These are phyloP conservation scores for Eutrema yunnanense DNA, from an alignment of 345 rosid genomes.

Conservation along the genomic window DNA sequence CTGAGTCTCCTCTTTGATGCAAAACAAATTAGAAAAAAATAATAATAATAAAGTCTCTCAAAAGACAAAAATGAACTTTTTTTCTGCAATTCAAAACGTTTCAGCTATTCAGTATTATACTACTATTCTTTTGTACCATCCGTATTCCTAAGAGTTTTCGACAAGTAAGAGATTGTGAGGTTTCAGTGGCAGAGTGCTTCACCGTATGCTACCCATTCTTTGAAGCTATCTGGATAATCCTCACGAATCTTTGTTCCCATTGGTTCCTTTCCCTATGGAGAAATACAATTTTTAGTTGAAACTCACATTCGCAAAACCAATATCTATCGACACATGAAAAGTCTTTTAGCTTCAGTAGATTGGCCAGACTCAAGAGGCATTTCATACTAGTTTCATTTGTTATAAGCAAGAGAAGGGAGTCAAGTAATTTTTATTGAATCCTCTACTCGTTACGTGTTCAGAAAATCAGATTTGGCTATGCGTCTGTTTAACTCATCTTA, in stretches of 20 bases:
- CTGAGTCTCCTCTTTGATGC: not conserved
- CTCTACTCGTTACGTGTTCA: not conserved
- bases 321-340: not conserved
- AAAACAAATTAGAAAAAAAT: not conserved
- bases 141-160: conserved; percentile 7
- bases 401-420: not conserved
- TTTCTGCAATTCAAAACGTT: not conserved
- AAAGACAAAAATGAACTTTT: not conserved
- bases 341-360: not conserved
- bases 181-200: conserved; percentile 62
- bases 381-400: not conserved
- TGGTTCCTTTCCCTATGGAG: conserved; percentile 49
- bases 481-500: not conserved
- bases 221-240: conserved; percentile 67
- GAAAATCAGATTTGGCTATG: not conserved
- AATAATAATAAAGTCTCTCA: not conserved
- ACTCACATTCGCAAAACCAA: not conserved
- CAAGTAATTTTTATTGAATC: not conserved
- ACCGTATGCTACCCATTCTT: conserved; percentile 68
- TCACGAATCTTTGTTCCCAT: conserved; percentile 41
- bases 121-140: conserved; percentile 8
- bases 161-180: not conserved
- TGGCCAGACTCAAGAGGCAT: not conserved
- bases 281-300: not conserved
- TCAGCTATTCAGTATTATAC: conserved; percentile 13